These are phyloP conservation scores for Nemophila menziesii DNA, from an alignment of 257 asterid genomes.

Conservation along the genomic window DNA sequence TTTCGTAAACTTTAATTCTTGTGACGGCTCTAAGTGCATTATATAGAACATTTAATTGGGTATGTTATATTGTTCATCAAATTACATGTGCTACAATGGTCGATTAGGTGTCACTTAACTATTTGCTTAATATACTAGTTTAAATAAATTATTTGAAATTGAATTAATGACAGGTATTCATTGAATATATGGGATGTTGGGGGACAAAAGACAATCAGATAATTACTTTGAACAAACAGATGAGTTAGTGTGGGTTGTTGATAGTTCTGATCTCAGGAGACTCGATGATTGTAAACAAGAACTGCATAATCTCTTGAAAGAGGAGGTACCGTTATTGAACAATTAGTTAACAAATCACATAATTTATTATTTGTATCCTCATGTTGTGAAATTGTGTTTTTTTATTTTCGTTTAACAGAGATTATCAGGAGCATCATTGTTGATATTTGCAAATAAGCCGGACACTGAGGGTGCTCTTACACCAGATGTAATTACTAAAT, in stretches of 20 bases:
- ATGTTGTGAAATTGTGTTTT: no score
- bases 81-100: no score
- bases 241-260: slow-evolving; percentile 95
- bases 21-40: no score
- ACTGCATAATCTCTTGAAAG: slow-evolving; percentile 84
- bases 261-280: slow-evolving; percentile 89
- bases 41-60: no score
- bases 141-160: no score
- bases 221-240: slow-evolving; percentile 94
- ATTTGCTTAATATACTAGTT: no score
- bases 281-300: slow-evolving; percentile 81
- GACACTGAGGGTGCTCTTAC: slow-evolving; percentile 86
- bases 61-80: no score
- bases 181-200: slow-evolving; percentile 97
- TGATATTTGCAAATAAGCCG: slow-evolving; percentile 93
- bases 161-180: slow-evolving; percentile 65
- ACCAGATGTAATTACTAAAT: slow-evolving; percentile 80
- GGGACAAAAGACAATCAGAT: slow-evolving; percentile 90
- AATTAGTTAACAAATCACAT: no score
- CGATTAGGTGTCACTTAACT: no score
- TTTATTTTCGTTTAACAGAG: slow-evolving; percentile 57
- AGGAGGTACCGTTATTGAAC: no score
- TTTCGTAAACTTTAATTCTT: no score
- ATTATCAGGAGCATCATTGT: slow-evolving; percentile 80
- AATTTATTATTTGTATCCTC: no score